Base-by-base conservation (phyloP, 1,139 yeast genomes). In the Geotrichum citri-aurantii region DNA sequence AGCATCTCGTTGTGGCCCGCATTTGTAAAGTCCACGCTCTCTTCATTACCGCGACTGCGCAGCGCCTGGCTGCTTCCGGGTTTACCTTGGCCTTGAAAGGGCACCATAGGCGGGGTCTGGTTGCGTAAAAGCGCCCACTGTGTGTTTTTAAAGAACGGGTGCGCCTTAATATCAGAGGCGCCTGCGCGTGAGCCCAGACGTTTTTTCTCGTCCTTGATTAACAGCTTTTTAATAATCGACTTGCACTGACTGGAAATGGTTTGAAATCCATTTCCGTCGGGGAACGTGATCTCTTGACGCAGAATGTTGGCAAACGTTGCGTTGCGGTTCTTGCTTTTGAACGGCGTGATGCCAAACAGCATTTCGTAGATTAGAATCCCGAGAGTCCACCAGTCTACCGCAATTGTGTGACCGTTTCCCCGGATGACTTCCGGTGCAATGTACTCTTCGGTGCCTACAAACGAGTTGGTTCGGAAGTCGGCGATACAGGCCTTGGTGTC, bases 301-400 rank as follows among this genome's bases (percentile, higher is more conserved):
- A 93, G 76, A 58, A 93, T 84, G 66, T 90, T 90, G 50, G 95
- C 85, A 73, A 93, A 93, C 0, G 99, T 93, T 65, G 85, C 85
- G 69, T 91, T 91, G 54, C 98, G 80, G 65, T 85, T 90, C 52
- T 82, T 78, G 6, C 99, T 99, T 73, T 93, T 93, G 75, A 93
- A 93, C 0, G 99, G 99, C 0, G 99, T 93, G 10, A 91, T 88
- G 1, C 98, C 98, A 71, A 84, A 91, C 48, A 93, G 76, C 99
- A 93, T 93, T 70, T 93, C 99, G 71, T 84, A 93, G 27, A 91
- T 78, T 66, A 93, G 80, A 44, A 93, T 91, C 1, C 99, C 99
- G 63, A 93, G 77, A 0, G 99, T 93, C 99, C 99, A 93, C 99
- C 99, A 93, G 73, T 93, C 99, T 19, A 93, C 99, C 0, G 98